Evolutionary conservation across 2,329 filamentous ascomycete genomes (phyloP).

Genomic region (Exophiala xenobiotica): DNA sequence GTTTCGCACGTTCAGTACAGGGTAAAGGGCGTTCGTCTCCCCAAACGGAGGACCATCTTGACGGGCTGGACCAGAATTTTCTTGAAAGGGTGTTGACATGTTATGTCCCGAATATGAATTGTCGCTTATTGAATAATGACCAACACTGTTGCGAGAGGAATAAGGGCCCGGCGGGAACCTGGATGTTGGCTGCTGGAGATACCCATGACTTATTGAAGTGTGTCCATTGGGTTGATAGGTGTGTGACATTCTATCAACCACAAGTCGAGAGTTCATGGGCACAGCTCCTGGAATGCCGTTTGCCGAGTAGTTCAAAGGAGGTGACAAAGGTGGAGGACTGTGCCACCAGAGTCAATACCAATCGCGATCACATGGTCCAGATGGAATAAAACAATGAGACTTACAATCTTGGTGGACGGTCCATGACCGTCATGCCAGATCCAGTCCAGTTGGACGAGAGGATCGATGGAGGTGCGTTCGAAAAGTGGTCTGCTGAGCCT

Average conservation of each 20-base stretch:
- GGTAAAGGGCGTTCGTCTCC: conserved; percentile 39
- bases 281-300: conserved; percentile 20
- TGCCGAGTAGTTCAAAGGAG: conserved; percentile 23
- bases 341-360: conserved; percentile 16
- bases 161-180: conserved; percentile 18
- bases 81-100: conserved; percentile 18
- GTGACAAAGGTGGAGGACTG: conserved; percentile 26
- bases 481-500: conserved; percentile 23
- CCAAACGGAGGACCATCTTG: conserved; percentile 45
- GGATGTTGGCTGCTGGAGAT: conserved; percentile 10
- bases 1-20: conserved; percentile 37
- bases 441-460: conserved; percentile 31
- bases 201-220: conserved; percentile 17
- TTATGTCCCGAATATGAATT: conserved; percentile 23
- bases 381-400: conserved; percentile 20
- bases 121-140: conserved; percentile 32
- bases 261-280: conserved; percentile 41
- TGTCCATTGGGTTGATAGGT: conserved; percentile 16
- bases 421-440: conserved; percentile 21
- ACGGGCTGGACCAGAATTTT: conserved; percentile 29
- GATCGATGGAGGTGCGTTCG: conserved; percentile 25
- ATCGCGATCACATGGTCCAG: conserved; percentile 6
- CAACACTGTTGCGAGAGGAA: conserved; percentile 15
- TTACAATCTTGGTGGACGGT: conserved; percentile 42
- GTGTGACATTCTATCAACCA: conserved; percentile 36